Evolutionary conservation across 1,284 basidiomycete genomes (phyloP).

Genomic region (Tilletiopsis washingtonensis): DNA sequence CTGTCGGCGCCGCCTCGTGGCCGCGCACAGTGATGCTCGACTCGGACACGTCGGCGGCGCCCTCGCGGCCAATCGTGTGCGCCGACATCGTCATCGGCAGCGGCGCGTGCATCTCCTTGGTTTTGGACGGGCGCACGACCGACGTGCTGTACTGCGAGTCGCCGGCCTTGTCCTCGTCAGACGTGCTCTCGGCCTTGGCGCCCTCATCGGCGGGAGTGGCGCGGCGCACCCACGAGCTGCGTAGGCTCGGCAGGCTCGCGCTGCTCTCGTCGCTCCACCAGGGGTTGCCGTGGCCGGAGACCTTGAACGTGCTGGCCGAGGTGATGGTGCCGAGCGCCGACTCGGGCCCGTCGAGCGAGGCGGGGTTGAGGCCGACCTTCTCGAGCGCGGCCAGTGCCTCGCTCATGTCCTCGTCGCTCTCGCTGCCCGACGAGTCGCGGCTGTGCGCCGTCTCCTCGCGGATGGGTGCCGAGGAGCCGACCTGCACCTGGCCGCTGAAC

Average conservation of each 20-base stretch:
- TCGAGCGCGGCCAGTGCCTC: slow-evolving; percentile 36
- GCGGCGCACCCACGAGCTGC: slow-evolving; percentile 1
- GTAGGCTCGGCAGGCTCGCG: slow-evolving; percentile 24
- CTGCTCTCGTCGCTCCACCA: slow-evolving; percentile 37
- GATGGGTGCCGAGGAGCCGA: slow-evolving; percentile 45
- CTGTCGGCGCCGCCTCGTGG: neutral
- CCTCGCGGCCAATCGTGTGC: slow-evolving; percentile 1
- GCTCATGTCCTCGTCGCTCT: slow-evolving; percentile 34
- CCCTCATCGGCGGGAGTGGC: neutral
- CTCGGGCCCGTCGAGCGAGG: slow-evolving; percentile 4
- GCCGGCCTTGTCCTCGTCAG: neutral
- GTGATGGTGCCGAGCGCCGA: slow-evolving; percentile 16
- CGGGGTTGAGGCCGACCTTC: slow-evolving; percentile 25
- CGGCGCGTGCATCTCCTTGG: slow-evolving; percentile 18
- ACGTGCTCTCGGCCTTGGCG: neutral
- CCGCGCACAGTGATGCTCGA: slow-evolving; percentile 21
- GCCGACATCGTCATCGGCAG: slow-evolving; percentile 14
- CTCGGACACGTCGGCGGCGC: slow-evolving; percentile 10
- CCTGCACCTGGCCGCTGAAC: slow-evolving; percentile 67
- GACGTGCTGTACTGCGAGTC: slow-evolving; percentile 39
- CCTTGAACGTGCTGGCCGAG: slow-evolving; percentile 32
- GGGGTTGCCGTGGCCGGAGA: slow-evolving; percentile 38
- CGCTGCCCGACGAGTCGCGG: neutral
- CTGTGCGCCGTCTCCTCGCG: neutral
- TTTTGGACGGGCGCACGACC: slow-evolving; percentile 31